These are phyloP conservation scores for Fusarium udum DNA, from an alignment of 2,329 filamentous ascomycete species.

Conservation along the genomic window DNA sequence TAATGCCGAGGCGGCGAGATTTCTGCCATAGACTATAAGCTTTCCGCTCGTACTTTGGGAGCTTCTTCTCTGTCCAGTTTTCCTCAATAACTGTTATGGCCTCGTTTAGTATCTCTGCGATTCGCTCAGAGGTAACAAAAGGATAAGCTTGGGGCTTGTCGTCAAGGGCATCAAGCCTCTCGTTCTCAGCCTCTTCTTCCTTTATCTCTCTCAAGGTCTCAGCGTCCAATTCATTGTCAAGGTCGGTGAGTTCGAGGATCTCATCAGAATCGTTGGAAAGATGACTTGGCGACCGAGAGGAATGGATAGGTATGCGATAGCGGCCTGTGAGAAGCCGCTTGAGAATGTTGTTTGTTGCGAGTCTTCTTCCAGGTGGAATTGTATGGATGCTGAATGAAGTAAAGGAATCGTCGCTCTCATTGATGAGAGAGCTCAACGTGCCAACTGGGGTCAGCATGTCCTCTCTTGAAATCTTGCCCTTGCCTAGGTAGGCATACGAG, in stretches of 20 bases:
- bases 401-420: constrained; percentile 42
- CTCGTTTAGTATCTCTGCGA: constrained; percentile 23
- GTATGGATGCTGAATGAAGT: constrained; percentile 34
- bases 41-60: constrained; percentile 63
- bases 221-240: constrained; percentile 55
- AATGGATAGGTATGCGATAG: constrained; percentile 18
- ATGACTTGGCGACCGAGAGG: constrained; percentile 18
- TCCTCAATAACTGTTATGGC: constrained; percentile 61
- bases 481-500: constrained; percentile 49
- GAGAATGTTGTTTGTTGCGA: constrained; percentile 55
- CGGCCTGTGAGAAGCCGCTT: constrained; percentile 52
- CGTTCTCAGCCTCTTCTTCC: constrained; percentile 42
- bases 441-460: constrained; percentile 38
- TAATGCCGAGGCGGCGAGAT: constrained; percentile 56
- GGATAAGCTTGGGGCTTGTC: neutral
- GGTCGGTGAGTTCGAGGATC: constrained; percentile 27
- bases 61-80: constrained; percentile 67
- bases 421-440: constrained; percentile 37
- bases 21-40: constrained; percentile 71
- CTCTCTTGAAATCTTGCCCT: constrained; percentile 41
- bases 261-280: constrained; percentile 10
- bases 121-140: constrained; percentile 51
- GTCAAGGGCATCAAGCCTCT: constrained; percentile 1
- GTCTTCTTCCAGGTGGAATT: constrained; percentile 55
- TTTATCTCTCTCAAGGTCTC: constrained; percentile 71